These are phyloP conservation scores for Solanum hybrid DNA, from an alignment of 305 asterid species.

Conservation along the genomic window DNA sequence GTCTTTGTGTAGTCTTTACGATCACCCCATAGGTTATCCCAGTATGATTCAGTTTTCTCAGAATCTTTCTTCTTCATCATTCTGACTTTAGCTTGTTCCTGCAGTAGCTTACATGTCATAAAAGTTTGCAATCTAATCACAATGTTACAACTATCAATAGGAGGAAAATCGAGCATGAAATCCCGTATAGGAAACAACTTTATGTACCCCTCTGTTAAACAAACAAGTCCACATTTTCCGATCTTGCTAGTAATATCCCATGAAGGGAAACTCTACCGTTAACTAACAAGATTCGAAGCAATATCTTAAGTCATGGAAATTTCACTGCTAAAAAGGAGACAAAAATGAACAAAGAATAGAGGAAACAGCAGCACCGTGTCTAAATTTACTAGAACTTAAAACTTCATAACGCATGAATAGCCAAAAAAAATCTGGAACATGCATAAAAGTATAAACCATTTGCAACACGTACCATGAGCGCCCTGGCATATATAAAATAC, in stretches of 20 bases:
- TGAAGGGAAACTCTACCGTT: not conserved
- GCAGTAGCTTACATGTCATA: constrained; percentile 5
- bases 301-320: not conserved
- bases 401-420: not conserved
- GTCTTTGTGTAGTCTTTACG: constrained; percentile 29
- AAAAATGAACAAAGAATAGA: not conserved
- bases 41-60: constrained; percentile 43
- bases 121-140: not conserved
- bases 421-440: not conserved
- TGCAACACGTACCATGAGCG: not conserved
- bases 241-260: not conserved
- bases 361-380: not conserved
- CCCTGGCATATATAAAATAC: not conserved
- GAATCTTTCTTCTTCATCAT: constrained; percentile 72
- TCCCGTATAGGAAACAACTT: not conserved
- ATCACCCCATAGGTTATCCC: constrained; percentile 81
- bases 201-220: not conserved
- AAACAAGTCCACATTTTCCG: not conserved
- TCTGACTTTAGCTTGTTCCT: constrained; percentile 68
- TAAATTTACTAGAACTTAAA: not conserved
- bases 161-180: not conserved
- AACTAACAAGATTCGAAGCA: not conserved
- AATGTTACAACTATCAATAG: not conserved
- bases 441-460: not conserved
- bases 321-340: not conserved